A percentile compares a stretch with the other conserved stretches of the same genome.
Evolutionary conservation across 2,329 filamentous ascomycete genomes (phyloP).

Genomic region (Penicillium hordei): DNA sequence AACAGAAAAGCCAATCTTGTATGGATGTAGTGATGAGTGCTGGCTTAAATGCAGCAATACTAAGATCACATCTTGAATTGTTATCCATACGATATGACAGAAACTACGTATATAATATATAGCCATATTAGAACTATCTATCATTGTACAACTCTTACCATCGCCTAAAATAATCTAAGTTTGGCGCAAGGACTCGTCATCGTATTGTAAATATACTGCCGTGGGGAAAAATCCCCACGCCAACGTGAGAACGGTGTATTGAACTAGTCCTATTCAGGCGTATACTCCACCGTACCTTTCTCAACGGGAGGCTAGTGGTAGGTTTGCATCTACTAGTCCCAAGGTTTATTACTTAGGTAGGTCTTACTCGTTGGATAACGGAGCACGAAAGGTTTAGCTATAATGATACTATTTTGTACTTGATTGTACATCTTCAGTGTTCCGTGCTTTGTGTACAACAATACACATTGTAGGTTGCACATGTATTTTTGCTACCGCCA

Average conservation of each 20-base stretch:
- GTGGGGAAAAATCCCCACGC: constrained; percentile 8
- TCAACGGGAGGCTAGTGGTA: constrained; percentile 1
- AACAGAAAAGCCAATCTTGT: not conserved
- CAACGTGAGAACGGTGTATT: constrained; percentile 2
- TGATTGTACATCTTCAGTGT: no score
- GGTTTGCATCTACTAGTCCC: not conserved
- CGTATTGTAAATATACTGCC: constrained; percentile 2
- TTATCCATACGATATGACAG: not conserved
- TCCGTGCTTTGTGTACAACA: not conserved
- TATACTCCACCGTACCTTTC: not conserved
- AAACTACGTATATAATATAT: no score
- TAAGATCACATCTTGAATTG: not conserved
- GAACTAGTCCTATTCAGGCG: not conserved
- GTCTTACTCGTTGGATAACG: not conserved
- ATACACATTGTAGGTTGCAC: not conserved
- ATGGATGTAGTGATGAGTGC: not conserved
- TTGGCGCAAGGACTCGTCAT: constrained; percentile 10
- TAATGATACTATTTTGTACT: not conserved
- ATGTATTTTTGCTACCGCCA: not conserved
- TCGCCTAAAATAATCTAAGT: not conserved
- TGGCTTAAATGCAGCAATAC: not conserved
- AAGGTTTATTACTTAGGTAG: not conserved
- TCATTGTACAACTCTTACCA: not conserved
- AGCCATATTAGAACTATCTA: not conserved
- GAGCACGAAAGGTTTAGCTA: not conserved